Conservation (phyloP, 768 basidiomycete genomes). For the Lactarius indigo region DNA sequence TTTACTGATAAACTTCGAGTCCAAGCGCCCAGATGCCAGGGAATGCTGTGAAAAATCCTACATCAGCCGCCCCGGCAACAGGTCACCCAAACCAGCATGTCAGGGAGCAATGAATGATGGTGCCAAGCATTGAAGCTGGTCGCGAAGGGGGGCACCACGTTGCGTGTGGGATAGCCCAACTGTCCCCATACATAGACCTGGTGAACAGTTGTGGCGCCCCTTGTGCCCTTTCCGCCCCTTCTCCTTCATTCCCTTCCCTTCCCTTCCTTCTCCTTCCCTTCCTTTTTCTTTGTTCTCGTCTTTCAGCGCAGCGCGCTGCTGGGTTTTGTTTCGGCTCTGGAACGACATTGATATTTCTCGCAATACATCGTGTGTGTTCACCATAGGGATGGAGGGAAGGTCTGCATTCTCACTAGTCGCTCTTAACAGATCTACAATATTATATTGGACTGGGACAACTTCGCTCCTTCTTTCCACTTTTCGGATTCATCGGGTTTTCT, state of each 20-base stretch:
- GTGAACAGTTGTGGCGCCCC: neutral
- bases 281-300: neutral
- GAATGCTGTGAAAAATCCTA: neutral
- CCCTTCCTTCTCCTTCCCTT: neutral
- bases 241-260: neutral
- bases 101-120: neutral
- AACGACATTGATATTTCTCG: conserved; percentile 7
- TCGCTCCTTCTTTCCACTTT: neutral
- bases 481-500: neutral
- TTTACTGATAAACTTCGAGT: no score
- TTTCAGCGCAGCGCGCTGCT: conserved; percentile 20
- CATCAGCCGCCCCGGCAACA: neutral
- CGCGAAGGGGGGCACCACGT: neutral
- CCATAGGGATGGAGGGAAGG: neutral
- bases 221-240: neutral
- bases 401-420: neutral
- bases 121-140: neutral
- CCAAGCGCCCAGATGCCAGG: neutral
- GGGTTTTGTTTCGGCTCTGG: neutral
- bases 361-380: neutral
- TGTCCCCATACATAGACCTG: neutral
- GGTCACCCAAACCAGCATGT: neutral
- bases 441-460: neutral
- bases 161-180: neutral
- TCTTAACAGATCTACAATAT: neutral